Evolutionary conservation across 139 green algal species (phyloP).

Genomic region (Cymbomonas tetramitiformis): DNA sequence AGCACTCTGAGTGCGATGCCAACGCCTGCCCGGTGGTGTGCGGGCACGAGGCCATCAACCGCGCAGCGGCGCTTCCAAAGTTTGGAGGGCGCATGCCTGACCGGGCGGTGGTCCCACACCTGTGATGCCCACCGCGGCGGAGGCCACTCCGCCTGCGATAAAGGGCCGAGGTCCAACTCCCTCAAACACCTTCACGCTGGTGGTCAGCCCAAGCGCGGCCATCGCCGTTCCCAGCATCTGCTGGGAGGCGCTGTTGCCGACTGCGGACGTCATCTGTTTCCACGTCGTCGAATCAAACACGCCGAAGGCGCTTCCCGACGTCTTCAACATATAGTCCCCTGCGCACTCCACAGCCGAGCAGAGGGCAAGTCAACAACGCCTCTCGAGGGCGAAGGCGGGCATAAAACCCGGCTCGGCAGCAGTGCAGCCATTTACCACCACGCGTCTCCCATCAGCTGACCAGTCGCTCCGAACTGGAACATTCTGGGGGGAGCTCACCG

Average conservation of each 20-base stretch:
- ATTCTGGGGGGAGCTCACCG: neutral
- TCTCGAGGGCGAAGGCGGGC: neutral
- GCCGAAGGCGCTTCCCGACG: neutral
- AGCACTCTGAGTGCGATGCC: too few species aligned
- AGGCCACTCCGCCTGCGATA: neutral
- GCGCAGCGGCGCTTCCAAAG: too few species aligned
- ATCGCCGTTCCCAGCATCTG: neutral
- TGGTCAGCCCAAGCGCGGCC: neutral
- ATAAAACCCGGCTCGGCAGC: neutral
- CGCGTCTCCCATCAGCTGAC: too few species aligned
- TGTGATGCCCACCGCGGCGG: neutral
- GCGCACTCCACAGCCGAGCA: neutral
- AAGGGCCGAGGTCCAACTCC: slow-evolving; percentile 1
- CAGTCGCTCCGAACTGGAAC: neutral
- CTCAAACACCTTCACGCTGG: neutral
- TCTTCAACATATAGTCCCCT: neutral
- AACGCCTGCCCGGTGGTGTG: too few species aligned
- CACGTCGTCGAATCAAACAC: neutral
- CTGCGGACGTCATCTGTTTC: neutral
- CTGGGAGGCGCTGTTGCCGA: neutral
- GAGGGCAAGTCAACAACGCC: neutral
- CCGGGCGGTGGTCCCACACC: too few species aligned
- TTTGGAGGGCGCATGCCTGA: too few species aligned
- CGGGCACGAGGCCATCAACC: too few species aligned
- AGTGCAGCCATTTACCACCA: too few species aligned